Evolutionary conservation across 23 red algal species (phyloP), one percentile per base, ranked within the genome.

Genomic region (Chondrus crispus): DNA sequence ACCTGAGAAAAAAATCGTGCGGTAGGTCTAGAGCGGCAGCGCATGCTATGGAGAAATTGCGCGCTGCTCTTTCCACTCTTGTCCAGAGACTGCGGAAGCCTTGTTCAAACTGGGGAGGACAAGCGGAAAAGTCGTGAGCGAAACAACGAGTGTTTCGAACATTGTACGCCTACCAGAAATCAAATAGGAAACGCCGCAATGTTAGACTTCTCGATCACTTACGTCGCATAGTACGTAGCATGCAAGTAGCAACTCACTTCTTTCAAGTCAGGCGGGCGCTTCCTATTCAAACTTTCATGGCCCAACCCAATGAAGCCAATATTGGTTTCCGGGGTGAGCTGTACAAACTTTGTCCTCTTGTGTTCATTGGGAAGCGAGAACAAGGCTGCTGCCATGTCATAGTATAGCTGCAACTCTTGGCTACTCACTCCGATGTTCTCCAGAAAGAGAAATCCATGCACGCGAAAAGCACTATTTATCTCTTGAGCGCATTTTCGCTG

Each of bases 151-250:
- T 53, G 58, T 80, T 69, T 7, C 39, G 39, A 9, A 90, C 11
- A 52, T 90, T 78, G 87, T 69, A 90, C 19, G 87, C 62, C 87
- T 82, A 47, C 44, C 9, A 6, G 26, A 66, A 11, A 14, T 47
- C 52, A 14, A 57, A 57, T 16, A 57, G 14, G 52, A 57, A 22
- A 57, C 52, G 52, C 22, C 52, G 22, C 22, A 57, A 16, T 14
- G 44, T 46, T 42, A 77, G 38, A 46, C 8, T 77, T 77, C n/a
- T 12, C 71, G 10, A 44, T 9, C 26, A 42, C 24, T 77, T 7
- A 40, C 44, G 43, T 0, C 26, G 10, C 32, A 46, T 10, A 10
- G 44, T 37, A 38, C n/a, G 43, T 38, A 10, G 38, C 13, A 38
- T 13, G 44, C 6, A 77, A 46, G 9, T 38, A 48, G 43, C 24